Conservation (phyloP, 2,329 filamentous ascomycete species). For the Fusarium fujikuroi region DNA sequence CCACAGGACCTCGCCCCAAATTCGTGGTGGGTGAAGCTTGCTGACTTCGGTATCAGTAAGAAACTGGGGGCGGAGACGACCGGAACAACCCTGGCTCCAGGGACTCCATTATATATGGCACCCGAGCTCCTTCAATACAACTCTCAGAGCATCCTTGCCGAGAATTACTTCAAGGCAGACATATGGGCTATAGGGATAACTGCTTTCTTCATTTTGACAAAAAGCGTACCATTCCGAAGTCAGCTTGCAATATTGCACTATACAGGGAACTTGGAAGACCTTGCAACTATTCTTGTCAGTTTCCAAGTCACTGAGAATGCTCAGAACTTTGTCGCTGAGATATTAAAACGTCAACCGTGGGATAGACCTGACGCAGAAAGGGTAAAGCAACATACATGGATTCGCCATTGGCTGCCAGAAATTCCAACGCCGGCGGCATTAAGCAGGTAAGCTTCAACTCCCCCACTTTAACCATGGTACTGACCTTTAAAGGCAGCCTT, state of each 20-base stretch:
- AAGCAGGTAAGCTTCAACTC: not conserved
- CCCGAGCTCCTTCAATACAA: not conserved
- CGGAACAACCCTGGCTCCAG: not conserved
- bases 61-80: not conserved
- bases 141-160: fast-evolving
- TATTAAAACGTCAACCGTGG: not conserved
- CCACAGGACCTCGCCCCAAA: not conserved
- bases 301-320: not conserved
- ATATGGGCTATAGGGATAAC: not conserved
- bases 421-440: not conserved
- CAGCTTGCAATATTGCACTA: not conserved
- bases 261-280: not conserved
- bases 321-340: not conserved
- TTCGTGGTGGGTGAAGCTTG: constrained; percentile 1
- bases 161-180: not conserved
- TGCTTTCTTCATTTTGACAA: not conserved
- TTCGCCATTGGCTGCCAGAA: not conserved
- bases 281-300: not conserved
- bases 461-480: not conserved
- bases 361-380: not conserved
- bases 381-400: not conserved
- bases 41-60: constrained; percentile 4
- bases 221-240: not conserved
- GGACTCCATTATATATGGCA: not conserved
- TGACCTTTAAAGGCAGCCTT: not conserved